phyloP scores from a whole-genome alignment of 2,329 filamentous ascomycete species.

The Colletotrichum caudatum region DNA sequence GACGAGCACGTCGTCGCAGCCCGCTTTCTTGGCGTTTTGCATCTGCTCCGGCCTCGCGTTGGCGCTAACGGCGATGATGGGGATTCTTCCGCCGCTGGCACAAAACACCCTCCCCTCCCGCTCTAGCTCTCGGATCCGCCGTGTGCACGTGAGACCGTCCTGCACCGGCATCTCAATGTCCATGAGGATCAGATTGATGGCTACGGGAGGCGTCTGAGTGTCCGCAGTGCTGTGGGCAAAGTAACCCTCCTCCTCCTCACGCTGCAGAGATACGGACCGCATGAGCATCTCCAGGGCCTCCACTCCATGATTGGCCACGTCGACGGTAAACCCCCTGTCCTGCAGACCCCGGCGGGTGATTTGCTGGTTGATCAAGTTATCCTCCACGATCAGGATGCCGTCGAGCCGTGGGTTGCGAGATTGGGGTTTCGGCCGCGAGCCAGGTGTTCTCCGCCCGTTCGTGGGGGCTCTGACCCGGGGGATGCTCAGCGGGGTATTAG shows the following conservation, averaged over 20 bases:
- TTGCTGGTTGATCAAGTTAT: slow-evolving; percentile 71
- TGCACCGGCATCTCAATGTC: slow-evolving; percentile 83
- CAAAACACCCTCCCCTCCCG: slow-evolving; percentile 61
- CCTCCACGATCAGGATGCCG: slow-evolving; percentile 68
- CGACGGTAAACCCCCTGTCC: slow-evolving; percentile 62
- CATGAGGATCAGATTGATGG: slow-evolving; percentile 76
- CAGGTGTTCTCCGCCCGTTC: slow-evolving; percentile 30
- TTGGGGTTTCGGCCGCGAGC: slow-evolving; percentile 26
- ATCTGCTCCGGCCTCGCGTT: slow-evolving; percentile 75
- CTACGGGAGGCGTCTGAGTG: slow-evolving; percentile 44
- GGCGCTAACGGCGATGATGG: slow-evolving; percentile 75
- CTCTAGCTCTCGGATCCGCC: slow-evolving; percentile 73
- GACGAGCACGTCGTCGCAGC: slow-evolving; percentile 75
- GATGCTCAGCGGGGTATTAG: slow-evolving; percentile 25
- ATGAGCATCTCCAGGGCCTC: slow-evolving; percentile 65
- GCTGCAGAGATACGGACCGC: slow-evolving; percentile 45
- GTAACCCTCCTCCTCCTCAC: slow-evolving; percentile 27
- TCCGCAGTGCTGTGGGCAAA: slow-evolving; percentile 13
- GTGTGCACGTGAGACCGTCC: slow-evolving; percentile 76
- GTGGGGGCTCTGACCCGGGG: slow-evolving; percentile 13
- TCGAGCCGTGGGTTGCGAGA: slow-evolving; percentile 48
- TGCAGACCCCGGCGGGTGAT: slow-evolving; percentile 65
- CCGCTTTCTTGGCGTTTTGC: slow-evolving; percentile 61
- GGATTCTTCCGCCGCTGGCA: slow-evolving; percentile 62
- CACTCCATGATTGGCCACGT: slow-evolving; percentile 68